Base-by-base conservation (phyloP, 225 moss, liverwort and hornwort species). In the Bryum argenteum region DNA sequence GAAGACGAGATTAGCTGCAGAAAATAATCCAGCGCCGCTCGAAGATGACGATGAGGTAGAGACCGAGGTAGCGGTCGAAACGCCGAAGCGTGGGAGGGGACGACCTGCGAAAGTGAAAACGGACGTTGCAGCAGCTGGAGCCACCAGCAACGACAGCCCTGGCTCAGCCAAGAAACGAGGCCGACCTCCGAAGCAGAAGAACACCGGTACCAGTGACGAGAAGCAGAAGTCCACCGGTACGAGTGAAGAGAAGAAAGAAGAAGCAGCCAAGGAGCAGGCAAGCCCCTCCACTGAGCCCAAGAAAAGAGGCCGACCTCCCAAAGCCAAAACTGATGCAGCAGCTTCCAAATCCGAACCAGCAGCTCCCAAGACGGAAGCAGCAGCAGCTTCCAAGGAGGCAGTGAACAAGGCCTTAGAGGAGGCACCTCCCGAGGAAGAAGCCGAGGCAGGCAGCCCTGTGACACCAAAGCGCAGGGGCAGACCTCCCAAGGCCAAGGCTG, bases 81-180 rank as follows among this genome's bases (percentile, higher is more conserved):
- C 79, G 33, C 85, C 76, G 3, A 86, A 86, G 77, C 85, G 85
- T 26, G 84, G 84, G 44, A 74, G 85, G 64, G 85, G 85, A 63
- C 74, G 85, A 10, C 85, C 85, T 64, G 79, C 85, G 0, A 86
- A 86, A 73, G 40, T 0, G 0, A 86, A 86, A 72, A 19, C 47
- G 1, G 79, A 77, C 26, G 23, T 8, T 54, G 26, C 60, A 12
- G 26, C 50, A 12, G 26, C 50, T 2, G 33, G 2, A 28, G 67
- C 38, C 9, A 24, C 13, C 42, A 72, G 54, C 59, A 74, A 80
- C 9, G 61, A 71, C 17, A 71, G 74, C 37, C 82, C 82, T 26
- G 74, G 71, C 17, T 58, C 73, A 45, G 67, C 74, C 3, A 86
- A 72, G 77, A 79, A 82, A 75, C 82, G 85, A 14, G 85, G 85